A percentile compares a stretch with the other conserved stretches of the same genome.
Conservation (phyloP, 495 filamentous ascomycete species). For the Saxispiralis lemnorum region DNA sequence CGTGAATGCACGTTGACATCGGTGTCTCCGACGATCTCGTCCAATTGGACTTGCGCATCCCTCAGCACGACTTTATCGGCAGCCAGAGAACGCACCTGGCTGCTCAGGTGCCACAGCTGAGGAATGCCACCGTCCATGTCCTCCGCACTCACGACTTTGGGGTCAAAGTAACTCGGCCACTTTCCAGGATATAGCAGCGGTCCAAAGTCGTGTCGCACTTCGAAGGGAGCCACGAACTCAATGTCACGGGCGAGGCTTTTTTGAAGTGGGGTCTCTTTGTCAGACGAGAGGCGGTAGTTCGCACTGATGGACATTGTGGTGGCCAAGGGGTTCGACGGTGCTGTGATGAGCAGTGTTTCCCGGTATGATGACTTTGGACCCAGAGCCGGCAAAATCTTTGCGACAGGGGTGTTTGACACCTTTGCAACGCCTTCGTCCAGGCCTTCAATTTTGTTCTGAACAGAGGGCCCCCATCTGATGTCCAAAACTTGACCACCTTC, state of each 20-base stretch:
- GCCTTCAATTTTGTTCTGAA: slow-evolving; percentile 6
- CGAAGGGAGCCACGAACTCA: slow-evolving; percentile 63
- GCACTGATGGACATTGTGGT: slow-evolving; percentile 55
- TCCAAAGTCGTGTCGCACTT: slow-evolving; percentile 69
- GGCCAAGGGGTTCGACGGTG: slow-evolving; percentile 34
- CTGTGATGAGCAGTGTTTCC: slow-evolving; percentile 7
- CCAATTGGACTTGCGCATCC: slow-evolving; percentile 39
- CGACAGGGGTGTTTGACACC: background rate
- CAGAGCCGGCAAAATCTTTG: background rate
- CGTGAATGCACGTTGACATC: slow-evolving; percentile 1
- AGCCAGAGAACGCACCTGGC: slow-evolving; percentile 58
- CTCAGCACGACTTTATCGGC: slow-evolving; percentile 50
- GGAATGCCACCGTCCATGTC: slow-evolving; percentile 36
- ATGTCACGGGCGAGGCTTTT: slow-evolving; percentile 50
- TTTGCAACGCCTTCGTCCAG: background rate
- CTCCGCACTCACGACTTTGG: slow-evolving; percentile 26
- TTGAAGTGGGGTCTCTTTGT: slow-evolving; percentile 66
- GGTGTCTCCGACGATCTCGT: slow-evolving; percentile 37
- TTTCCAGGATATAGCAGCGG: slow-evolving; percentile 56
- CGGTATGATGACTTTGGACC: background rate
- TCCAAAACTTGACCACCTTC: background rate
- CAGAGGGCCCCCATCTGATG: background rate
- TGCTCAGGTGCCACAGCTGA: slow-evolving; percentile 64
- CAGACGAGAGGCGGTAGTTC: slow-evolving; percentile 59
- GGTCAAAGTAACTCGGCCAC: slow-evolving; percentile 70